Evolutionary conservation across 2,329 filamentous ascomycete genomes (phyloP), one percentile per base, ranked within the genome.

Genomic region (Colletotrichum gloeosporioides): DNA sequence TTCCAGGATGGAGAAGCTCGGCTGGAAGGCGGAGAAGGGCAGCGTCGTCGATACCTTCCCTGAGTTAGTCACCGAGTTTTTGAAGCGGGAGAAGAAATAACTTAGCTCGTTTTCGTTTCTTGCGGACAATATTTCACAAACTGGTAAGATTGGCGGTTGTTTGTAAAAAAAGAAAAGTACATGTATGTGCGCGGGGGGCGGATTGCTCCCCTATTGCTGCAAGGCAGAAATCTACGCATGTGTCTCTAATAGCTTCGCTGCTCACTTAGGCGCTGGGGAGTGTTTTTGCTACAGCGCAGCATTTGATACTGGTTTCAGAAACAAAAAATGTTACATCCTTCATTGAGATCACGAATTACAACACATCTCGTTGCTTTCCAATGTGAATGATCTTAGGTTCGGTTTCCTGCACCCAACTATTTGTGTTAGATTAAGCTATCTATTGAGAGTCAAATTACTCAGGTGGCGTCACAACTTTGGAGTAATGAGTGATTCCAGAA

Each of bases 1-100:
- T 16, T 68, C 70, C 22, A 61, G 70, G 36, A 73, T 73, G 71
- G 13, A 22, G 16, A 64, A 39, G 39, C 57, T 73, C 2, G 71
- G 66, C 18, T 73, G 71, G 71, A 73, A 70, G 18, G 57, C 66
- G 2, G 71, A 73, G 31, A 63, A 27, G 65, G 71, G 65, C 12
- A 36, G n/a, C 18, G 32, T 73, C 15, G 8, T 70, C 12, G 57
- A 73, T 5, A 70, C 55, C 13, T 64, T 73, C 27, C 31, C 65
- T 22, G 53, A 64, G 59, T 25, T 73, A 2, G 66, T 73, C 8
- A 39, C 65, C 8, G 57, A 62, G 32, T 69, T 44, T 16, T 31
- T 73, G 18, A 69, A 69, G 66, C 55, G 66, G 16, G 71, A 73
- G 66, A 69, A 70, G 65, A 53, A 59, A 18, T 25, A 59, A 1